Evolutionary conservation across 2,329 filamentous ascomycete species (phyloP), one percentile per base, ranked within the genome.

Genomic region (Graphilbum ipis-grandicollis): DNA sequence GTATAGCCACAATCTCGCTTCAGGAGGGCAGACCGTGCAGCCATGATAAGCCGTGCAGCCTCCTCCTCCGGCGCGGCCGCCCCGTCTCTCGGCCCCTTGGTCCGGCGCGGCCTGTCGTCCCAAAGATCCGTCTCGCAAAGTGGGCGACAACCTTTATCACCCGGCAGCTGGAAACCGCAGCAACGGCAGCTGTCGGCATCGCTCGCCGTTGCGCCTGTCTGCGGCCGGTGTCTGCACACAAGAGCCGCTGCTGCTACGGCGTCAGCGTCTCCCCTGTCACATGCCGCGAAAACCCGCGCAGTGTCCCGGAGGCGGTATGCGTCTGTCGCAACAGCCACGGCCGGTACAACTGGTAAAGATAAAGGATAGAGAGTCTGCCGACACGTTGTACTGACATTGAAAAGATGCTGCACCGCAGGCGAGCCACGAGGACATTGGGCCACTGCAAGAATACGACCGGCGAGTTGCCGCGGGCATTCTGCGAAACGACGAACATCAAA

Each of bases 401-500:
- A 5, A 15, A 12, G 36, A n/a, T 36, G 40, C 34, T n/a, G 15
- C 33, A 39, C 29, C 38, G 29, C 12, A 19, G 6, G 14, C 18
- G 32, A 52, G 57, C 40, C 35, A 44, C 10, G 56, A 60, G 33
- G 52, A 56, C 31, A 52, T 62, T 43, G 86, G 86, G 0, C 90
- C 90, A 3, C 67, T 96, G 50, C 69, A 75, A 44, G 88, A 96
- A 56, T 98, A 98, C 56, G 79, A 94, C 54, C 65, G 68, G 41
- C 72, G 88, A 33, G 86, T 98, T 9, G 64, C 74, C 33, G 60
- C 65, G 31, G 83, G 85, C 10, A 63, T 71, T 34, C 55, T 98
- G 44, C 71, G 79, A 44, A 83, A 96, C 54, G 90, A 98, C 53
- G 75, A 84, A 45, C 82, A 94, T 57, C 90, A 98, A 56, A 66